Conservation (phyloP, 148 eudicot genomes). For the Camellia lanceoleosa region DNA sequence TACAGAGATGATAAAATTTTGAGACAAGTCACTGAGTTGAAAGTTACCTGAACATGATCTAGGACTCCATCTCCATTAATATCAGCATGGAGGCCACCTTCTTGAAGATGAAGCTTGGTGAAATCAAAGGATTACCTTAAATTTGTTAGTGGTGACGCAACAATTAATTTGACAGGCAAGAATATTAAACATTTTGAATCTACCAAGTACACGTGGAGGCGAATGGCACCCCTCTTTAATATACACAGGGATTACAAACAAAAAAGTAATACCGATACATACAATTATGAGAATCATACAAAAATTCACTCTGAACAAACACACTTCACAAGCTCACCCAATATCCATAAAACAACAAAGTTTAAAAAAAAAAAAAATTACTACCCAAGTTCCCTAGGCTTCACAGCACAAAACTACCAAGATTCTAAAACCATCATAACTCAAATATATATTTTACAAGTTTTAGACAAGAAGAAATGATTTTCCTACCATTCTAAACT, state of each 20-base stretch:
- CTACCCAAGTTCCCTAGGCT: neutral
- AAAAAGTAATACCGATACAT: neutral
- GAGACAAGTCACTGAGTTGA: neutral
- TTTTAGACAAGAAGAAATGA: neutral
- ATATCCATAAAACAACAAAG: neutral
- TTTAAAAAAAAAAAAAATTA: neutral
- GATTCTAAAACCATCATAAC: neutral
- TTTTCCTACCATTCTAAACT: neutral
- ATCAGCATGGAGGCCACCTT: slow-evolving; percentile 99
- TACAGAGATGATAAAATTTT: neutral
- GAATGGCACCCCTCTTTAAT: neutral
- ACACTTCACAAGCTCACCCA: neutral
- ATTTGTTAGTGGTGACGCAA: slow-evolving; percentile 10
- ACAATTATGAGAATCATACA: neutral
- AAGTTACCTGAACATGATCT: slow-evolving; percentile 92
- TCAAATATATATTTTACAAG: neutral
- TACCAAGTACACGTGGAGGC: neutral
- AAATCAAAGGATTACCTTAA: slow-evolving; percentile 17
- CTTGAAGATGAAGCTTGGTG: slow-evolving; percentile 93
- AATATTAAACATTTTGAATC: neutral
- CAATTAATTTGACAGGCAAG: neutral
- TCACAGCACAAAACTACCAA: neutral
- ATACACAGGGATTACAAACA: neutral
- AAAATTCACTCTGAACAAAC: neutral
- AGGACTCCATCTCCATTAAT: slow-evolving; percentile 97